Percentiles rank a stretch among this genome's conserved stretches.
phyloP scores from a whole-genome alignment of 2,329 filamentous ascomycete genomes.

The Colletotrichum tropicicola region DNA sequence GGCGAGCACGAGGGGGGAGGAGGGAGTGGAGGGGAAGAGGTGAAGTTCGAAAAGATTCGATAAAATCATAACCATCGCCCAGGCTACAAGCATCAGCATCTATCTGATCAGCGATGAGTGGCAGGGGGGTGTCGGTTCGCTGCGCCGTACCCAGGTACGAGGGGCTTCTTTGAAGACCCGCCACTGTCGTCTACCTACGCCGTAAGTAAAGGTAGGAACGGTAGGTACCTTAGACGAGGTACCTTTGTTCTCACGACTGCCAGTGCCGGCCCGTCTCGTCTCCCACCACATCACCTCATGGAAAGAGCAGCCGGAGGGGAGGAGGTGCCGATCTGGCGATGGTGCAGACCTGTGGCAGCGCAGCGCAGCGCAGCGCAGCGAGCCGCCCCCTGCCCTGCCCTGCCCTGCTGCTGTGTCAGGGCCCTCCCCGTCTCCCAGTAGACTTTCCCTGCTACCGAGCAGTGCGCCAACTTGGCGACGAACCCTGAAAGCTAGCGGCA shows the following conservation, averaged over 20 bases:
- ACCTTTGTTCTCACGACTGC: no score
- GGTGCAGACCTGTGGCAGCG: background rate
- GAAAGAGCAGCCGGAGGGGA: no score
- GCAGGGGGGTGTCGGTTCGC: background rate
- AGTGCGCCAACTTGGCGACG: background rate
- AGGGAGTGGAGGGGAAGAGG: background rate
- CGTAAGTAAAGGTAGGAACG: no score
- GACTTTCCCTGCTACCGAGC: background rate
- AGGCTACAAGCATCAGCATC: constrained; percentile 22
- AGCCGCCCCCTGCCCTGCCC: background rate
- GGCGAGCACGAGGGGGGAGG: background rate
- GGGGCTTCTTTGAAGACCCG: background rate
- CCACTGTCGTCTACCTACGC: background rate
- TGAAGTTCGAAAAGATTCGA: constrained; percentile 16
- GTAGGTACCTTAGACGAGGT: no score
- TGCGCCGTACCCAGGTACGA: background rate
- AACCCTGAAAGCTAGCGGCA: constrained; percentile 16
- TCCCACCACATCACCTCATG: no score
- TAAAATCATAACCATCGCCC: constrained; percentile 28
- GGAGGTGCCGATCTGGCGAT: no score
- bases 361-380: background rate
- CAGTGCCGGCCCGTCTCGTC: no score
- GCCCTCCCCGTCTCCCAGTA: background rate
- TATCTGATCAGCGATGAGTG: constrained; percentile 11
- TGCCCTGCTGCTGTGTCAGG: background rate